Evolutionary conservation across 1,139 yeast genomes (phyloP).

Genomic region (Magnusiomyces clavatus): DNA sequence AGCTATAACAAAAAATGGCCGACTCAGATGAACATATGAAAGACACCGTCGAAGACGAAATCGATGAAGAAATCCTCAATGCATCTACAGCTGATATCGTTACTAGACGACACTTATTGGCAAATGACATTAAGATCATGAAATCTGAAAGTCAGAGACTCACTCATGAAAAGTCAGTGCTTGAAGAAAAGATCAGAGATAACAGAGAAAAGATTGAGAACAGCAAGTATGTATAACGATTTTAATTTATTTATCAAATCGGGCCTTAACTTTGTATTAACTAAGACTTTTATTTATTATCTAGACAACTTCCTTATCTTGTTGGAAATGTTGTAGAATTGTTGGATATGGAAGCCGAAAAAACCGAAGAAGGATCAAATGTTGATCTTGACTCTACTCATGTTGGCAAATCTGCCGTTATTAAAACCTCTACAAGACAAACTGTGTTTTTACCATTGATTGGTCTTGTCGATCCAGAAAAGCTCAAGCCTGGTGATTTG

Average conservation of each 20-base stretch:
- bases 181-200: conserved; percentile 91
- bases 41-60: conserved; percentile 38
- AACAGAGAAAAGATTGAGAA: conserved; percentile 94
- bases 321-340: conserved; percentile 98
- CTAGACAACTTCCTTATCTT: conserved; percentile 74
- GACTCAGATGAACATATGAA: conserved; percentile 20
- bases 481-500: conserved; percentile 87
- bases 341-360: conserved; percentile 83
- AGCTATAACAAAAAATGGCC: too few relatives aligned
- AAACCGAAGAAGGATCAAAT: conserved; percentile 88
- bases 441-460: conserved; percentile 94
- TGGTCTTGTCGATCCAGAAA: conserved; percentile 86
- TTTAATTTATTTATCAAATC: not conserved
- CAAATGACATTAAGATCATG: conserved; percentile 94
- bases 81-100: conserved; percentile 77
- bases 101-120: conserved; percentile 80
- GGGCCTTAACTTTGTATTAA: too few relatives aligned
- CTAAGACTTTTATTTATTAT: not conserved
- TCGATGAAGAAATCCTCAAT: conserved; percentile 74
- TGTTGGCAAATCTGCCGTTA: conserved; percentile 94
- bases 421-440: conserved; percentile 94
- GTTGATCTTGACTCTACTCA: conserved; percentile 89
- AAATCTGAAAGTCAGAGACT: conserved; percentile 85
- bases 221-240: conserved; percentile 43
- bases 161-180: conserved; percentile 84